Evolutionary conservation across 768 basidiomycete genomes (phyloP).

Genomic region (Tricholoma terreum): DNA sequence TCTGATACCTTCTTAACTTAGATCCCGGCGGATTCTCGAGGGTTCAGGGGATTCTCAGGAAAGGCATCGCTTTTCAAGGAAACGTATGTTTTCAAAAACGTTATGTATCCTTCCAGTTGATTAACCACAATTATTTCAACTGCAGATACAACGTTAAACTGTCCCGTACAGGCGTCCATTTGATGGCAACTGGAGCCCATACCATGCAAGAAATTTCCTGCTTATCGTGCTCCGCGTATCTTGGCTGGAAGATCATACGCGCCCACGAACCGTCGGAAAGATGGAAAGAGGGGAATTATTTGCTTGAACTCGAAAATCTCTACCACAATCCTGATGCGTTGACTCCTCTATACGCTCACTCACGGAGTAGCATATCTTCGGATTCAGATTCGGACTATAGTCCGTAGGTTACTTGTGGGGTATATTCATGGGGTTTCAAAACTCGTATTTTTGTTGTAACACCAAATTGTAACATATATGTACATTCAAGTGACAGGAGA

Average conservation of each 20-base stretch:
- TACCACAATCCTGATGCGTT: slow-evolving; percentile 20
- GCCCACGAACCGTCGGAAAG: slow-evolving; percentile 54
- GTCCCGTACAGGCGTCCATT: slow-evolving; percentile 45
- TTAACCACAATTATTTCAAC: slow-evolving; percentile 1
- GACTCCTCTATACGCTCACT: slow-evolving; percentile 13
- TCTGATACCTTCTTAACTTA: slow-evolving; percentile 21
- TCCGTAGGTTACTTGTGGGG: background rate
- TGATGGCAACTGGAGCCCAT: slow-evolving; percentile 64
- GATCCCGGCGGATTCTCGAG: slow-evolving; percentile 44
- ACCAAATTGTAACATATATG: too few relatives aligned
- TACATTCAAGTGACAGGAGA: too few relatives aligned
- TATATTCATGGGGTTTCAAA: background rate
- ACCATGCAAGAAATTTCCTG: slow-evolving; percentile 58
- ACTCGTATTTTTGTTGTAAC: too few relatives aligned
- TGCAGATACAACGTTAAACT: slow-evolving; percentile 47
- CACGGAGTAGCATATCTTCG: slow-evolving; percentile 26
- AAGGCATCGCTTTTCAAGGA: slow-evolving; percentile 59
- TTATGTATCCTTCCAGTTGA: background rate
- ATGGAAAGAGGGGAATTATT: slow-evolving; percentile 60
- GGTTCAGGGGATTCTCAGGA: slow-evolving; percentile 54
- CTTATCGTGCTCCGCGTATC: slow-evolving; percentile 44
- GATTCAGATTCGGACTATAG: slow-evolving; percentile 35
- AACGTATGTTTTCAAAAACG: slow-evolving; percentile 42
- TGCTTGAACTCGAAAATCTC: slow-evolving; percentile 58
- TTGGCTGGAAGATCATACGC: slow-evolving; percentile 64